These are phyloP conservation scores for Aquilaria malaccensis DNA, from an alignment of 345 rosid genomes.

Conservation along the genomic window DNA sequence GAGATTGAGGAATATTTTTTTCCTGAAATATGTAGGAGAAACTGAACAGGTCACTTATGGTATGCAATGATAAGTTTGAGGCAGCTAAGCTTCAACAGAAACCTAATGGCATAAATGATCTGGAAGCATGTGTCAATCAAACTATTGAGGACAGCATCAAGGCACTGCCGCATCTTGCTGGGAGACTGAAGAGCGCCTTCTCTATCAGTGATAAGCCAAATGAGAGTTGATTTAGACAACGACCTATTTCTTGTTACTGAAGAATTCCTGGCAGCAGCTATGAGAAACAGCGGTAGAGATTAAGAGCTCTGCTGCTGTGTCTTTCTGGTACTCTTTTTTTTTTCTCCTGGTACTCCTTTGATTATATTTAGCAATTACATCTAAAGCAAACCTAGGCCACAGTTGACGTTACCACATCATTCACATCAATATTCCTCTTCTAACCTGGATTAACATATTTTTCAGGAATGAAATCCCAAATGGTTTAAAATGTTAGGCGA, in stretches of 20 bases:
- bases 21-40: slow-evolving; percentile 50
- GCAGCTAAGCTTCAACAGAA: slow-evolving; percentile 61
- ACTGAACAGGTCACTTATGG: slow-evolving; percentile 73
- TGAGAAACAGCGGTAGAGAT: too few relatives aligned
- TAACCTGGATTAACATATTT: too few relatives aligned
- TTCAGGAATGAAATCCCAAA: too few relatives aligned
- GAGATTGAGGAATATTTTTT: neutral
- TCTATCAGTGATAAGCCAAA: slow-evolving; percentile 24
- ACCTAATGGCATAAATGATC: slow-evolving; percentile 36
- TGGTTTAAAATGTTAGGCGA: too few relatives aligned
- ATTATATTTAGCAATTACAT: too few relatives aligned
- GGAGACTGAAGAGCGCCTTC: slow-evolving; percentile 51
- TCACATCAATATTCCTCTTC: too few relatives aligned
- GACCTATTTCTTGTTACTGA: slow-evolving; percentile 2
- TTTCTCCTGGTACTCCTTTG: too few relatives aligned
- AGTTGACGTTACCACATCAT: too few relatives aligned
- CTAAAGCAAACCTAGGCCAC: too few relatives aligned
- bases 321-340: too few relatives aligned
- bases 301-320: too few relatives aligned
- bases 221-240: neutral
- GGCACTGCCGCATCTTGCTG: slow-evolving; percentile 64
- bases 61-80: slow-evolving; percentile 88
- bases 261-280: too few relatives aligned
- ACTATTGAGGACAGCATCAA: slow-evolving; percentile 59
- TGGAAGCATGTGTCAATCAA: slow-evolving; percentile 74